A percentile compares a stretch with the other conserved stretches of the same genome.
Conservation (phyloP, 129 eudicot genomes). For the Flaveria brownii region DNA sequence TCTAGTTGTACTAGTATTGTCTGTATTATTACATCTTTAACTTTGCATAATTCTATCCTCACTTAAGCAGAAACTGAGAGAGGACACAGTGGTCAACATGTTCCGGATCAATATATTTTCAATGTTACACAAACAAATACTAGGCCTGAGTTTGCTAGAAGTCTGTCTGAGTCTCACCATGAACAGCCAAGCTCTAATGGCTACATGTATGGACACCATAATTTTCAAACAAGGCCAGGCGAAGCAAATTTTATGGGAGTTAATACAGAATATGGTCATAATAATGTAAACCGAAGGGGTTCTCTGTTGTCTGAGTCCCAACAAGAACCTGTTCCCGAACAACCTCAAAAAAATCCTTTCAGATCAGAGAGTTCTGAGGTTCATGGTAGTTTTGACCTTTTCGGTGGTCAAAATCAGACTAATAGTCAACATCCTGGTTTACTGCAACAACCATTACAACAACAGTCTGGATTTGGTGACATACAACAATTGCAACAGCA, state of each 20-base stretch:
- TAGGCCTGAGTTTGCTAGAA: conserved; percentile 61
- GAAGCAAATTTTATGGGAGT: conserved; percentile 77
- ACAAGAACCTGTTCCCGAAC: conserved; percentile 55
- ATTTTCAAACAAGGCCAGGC: conserved; percentile 52
- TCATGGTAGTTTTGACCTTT: conserved; percentile 72
- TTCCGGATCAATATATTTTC: conserved; percentile 52
- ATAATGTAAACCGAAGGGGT: conserved; percentile 52
- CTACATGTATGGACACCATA: conserved; percentile 52
- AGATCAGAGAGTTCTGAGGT: conserved; percentile 56
- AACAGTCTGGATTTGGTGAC: conserved; percentile 66
- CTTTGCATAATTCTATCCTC: no score
- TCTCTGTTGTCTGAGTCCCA: conserved; percentile 50
- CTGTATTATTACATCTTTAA: neutral
- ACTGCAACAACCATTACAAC: conserved; percentile 59
- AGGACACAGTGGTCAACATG: conserved; percentile 51
- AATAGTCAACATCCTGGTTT: conserved; percentile 59
- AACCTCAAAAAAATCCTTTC: conserved; percentile 41
- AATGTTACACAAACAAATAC: conserved; percentile 47
- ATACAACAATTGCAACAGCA: conserved; percentile 85
- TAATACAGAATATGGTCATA: conserved; percentile 61
- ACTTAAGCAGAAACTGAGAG: conserved; percentile 59
- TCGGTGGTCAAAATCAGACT: conserved; percentile 80
- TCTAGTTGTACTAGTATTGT: neutral
- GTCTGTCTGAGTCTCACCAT: conserved; percentile 47
- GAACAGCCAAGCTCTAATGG: conserved; percentile 69